phyloP scores from a whole-genome alignment of 768 basidiomycete species.

The Mycena albidolilacea region DNA sequence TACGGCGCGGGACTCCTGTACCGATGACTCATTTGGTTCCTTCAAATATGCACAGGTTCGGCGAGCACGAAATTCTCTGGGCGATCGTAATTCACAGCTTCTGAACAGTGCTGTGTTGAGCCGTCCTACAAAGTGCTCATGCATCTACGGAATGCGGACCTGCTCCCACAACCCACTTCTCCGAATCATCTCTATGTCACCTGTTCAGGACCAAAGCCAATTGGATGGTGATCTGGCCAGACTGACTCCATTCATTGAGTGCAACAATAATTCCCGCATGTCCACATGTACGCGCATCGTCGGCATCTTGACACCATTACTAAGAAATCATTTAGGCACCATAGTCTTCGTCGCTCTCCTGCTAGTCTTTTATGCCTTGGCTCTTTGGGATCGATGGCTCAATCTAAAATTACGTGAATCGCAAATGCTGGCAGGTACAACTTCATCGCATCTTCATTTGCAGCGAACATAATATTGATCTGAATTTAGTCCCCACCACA shows the following conservation, averaged over 20 bases:
- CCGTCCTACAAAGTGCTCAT: constrained; percentile 18
- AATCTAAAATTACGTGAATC: constrained; percentile 46
- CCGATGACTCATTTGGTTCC: neutral
- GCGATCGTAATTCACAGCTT: constrained; percentile 9
- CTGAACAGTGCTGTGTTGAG: constrained; percentile 5
- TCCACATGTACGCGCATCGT: constrained; percentile 8
- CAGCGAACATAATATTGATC: neutral
- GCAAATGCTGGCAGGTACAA: constrained; percentile 36
- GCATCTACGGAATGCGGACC: neutral
- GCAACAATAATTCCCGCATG: constrained; percentile 20
- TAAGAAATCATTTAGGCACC: constrained; percentile 36
- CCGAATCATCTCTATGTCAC: constrained; percentile 22
- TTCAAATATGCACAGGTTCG: constrained; percentile 6
- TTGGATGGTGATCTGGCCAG: neutral
- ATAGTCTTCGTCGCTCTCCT: constrained; percentile 47
- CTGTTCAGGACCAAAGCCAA: constrained; percentile 6
- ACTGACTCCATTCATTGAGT: constrained; percentile 2
- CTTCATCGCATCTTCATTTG: neutral
- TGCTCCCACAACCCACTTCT: neutral
- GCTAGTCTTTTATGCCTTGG: constrained; percentile 53
- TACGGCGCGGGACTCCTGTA: too few relatives aligned
- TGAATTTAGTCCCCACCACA: neutral
- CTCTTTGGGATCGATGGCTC: constrained; percentile 57
- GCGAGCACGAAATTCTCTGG: neutral
- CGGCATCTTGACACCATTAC: neutral